phyloP scores from a whole-genome alignment of 2,329 filamentous ascomycete species.

The Epichloe elymi region DNA sequence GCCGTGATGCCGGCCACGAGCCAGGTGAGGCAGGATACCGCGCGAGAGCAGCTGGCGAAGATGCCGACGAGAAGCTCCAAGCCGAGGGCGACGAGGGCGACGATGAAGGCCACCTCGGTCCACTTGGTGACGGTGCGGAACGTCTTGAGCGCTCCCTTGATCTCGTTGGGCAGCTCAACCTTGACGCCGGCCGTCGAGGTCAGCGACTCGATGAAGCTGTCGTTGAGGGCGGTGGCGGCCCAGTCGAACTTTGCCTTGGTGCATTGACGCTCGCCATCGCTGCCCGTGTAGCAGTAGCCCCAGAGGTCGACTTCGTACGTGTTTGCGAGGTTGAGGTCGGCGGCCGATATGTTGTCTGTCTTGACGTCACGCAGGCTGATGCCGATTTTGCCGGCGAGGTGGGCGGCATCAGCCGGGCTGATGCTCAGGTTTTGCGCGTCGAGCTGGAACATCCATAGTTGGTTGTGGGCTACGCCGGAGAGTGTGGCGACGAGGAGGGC shows the following conservation, averaged over 20 bases:
- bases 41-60: slow-evolving; percentile 70
- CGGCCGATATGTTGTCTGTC: slow-evolving; percentile 40
- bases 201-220: slow-evolving; percentile 40
- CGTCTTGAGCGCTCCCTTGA: slow-evolving; percentile 53
- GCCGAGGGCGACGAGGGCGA: slow-evolving; percentile 56
- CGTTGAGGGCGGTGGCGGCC: slow-evolving; percentile 60
- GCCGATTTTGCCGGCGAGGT: slow-evolving; percentile 19
- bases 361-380: slow-evolving; percentile 12
- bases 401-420: slow-evolving; percentile 20
- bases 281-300: slow-evolving; percentile 65
- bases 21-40: slow-evolving; percentile 71
- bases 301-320: slow-evolving; percentile 74
- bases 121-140: slow-evolving; percentile 67
- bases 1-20: slow-evolving; percentile 55
- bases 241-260: slow-evolving; percentile 60
- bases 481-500: slow-evolving; percentile 48
- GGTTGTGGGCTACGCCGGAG: slow-evolving; percentile 42
- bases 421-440: slow-evolving; percentile 45
- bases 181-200: slow-evolving; percentile 35
- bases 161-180: slow-evolving; percentile 51
- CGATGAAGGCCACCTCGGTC: slow-evolving; percentile 71
- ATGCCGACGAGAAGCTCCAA: slow-evolving; percentile 66
- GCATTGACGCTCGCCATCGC: slow-evolving; percentile 48
- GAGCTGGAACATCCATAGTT: slow-evolving; percentile 45
- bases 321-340: slow-evolving; percentile 51